Conservation (phyloP, 768 basidiomycete species). For the Amanita subjunquillea region DNA sequence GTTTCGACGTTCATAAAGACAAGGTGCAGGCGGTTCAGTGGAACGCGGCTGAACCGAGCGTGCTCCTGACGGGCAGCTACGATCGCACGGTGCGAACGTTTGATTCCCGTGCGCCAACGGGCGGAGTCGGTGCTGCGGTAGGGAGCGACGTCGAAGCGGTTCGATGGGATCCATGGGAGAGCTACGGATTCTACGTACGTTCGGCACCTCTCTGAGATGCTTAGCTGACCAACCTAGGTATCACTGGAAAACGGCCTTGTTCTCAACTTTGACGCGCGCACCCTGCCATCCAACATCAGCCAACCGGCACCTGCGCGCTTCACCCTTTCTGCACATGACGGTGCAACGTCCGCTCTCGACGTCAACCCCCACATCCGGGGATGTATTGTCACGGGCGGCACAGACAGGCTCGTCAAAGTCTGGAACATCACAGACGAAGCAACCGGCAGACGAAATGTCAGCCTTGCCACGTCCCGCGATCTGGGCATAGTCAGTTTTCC, state of each 20-base stretch:
- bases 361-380: conserved; percentile 86
- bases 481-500: conserved; percentile 66
- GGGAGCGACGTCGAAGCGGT: conserved; percentile 92
- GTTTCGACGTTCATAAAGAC: conserved; percentile 80
- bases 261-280: conserved; percentile 84
- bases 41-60: conserved; percentile 83
- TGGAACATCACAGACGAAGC: conserved; percentile 82
- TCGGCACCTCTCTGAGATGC: background rate
- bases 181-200: conserved; percentile 76
- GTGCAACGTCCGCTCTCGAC: conserved; percentile 81
- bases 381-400: conserved; percentile 88
- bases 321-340: conserved; percentile 90
- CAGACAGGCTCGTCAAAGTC: conserved; percentile 90
- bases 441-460: conserved; percentile 62
- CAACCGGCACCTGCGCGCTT: conserved; percentile 64
- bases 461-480: conserved; percentile 79
- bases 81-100: conserved; percentile 94
- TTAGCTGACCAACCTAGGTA: conserved; percentile 41
- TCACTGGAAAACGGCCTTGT: conserved; percentile 93
- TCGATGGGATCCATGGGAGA: conserved; percentile 94
- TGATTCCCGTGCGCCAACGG: conserved; percentile 76
- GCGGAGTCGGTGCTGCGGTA: conserved; percentile 75
- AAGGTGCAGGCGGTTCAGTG: conserved; percentile 96
- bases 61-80: conserved; percentile 87
- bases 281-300: conserved; percentile 60